Evolutionary conservation across 441 rosid genomes (phyloP), one percentile per base, ranked within the genome.

Genomic region (Corymbia citriodora): DNA sequence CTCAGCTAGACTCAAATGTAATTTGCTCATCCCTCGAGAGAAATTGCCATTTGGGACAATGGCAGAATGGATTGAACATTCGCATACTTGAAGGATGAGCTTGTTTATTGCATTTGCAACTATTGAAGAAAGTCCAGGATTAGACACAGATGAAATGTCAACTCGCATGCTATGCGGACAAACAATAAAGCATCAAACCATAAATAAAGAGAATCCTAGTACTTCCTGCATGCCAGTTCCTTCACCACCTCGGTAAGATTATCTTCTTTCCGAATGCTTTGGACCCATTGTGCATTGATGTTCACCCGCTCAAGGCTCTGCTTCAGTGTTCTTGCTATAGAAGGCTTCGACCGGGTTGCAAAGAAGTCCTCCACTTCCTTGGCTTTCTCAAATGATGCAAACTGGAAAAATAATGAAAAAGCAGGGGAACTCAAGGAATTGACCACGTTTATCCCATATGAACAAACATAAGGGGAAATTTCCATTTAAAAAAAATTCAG

Each of bases 301-400:
- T 91, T 89, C 50, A 97, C 97, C 82, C 93, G 92, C 89, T 98
- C 99, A 25, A 97, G 90, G 95, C 99, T 96, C 95, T 98, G 98
- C 96, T 96, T 98, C 96, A 98, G 93, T 72, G 99, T 98, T 92
- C 99, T 97, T 11, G 95, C 94, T 87, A 97, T 95, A 6, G 97
- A 92, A 55, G 97, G 96, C 90, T 89, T 95, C 1, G 94, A 53
- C 10, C 98, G 96, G 89, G 92, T 94, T 70, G 95, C 94, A 89
- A 97, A 98, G 96, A 93, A 98, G 92, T 98, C 97, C 92, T 95
- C 98, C 53, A 95, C 94, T 94, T 98, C 99, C 92, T 92, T 92
- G 10, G 95, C 97, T 92, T 94, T 97, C 93, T 97, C 98, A 89
- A 93, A 74, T 49, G 99, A 96, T 82, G 98, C 95, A 93, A 98